Conservation (phyloP, 2,329 filamentous ascomycete genomes). For the Colletotrichum australisinense region DNA sequence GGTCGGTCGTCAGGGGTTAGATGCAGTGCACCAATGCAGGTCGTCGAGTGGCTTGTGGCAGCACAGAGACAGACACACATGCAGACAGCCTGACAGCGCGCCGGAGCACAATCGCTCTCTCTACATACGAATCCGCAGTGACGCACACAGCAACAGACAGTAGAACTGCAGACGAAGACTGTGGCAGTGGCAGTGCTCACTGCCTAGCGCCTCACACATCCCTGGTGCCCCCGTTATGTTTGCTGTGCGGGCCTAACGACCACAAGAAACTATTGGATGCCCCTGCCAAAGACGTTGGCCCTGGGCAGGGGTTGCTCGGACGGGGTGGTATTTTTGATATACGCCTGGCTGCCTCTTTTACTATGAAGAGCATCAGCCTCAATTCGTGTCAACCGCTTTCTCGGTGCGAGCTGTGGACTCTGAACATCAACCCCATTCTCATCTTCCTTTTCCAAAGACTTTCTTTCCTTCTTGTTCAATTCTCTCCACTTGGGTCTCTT, state of each 20-base stretch:
- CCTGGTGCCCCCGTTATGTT: not conserved
- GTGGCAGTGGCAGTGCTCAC: slow-evolving; percentile 30
- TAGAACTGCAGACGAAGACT: not conserved
- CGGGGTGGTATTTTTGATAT: not conserved
- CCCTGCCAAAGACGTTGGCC: not conserved
- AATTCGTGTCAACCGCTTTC: slow-evolving; percentile 1
- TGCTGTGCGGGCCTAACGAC: not conserved
- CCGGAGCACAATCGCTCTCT: not conserved
- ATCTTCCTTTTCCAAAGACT: not conserved
- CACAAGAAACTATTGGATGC: slow-evolving; percentile 1
- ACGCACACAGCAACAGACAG: not conserved
- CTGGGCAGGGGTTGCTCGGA: slow-evolving; percentile 20
- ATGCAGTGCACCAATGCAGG: not conserved
- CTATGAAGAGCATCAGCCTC: slow-evolving; percentile 25
- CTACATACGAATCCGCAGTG: not conserved
- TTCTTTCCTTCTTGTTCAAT: not conserved
- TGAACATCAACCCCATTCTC: not conserved
- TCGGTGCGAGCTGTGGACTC: not conserved
- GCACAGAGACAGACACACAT: not conserved
- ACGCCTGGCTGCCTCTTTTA: slow-evolving; percentile 31
- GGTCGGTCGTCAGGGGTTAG: not conserved
- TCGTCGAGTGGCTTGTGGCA: not conserved
- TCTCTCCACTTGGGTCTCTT: not conserved
- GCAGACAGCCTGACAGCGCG: not conserved
- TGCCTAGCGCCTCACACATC: slow-evolving; percentile 24